A percentile compares a stretch with the other conserved stretches of the same genome.
Conservation (phyloP, 2,329 filamentous ascomycete genomes). For the Hymenoscyphus scutula region DNA sequence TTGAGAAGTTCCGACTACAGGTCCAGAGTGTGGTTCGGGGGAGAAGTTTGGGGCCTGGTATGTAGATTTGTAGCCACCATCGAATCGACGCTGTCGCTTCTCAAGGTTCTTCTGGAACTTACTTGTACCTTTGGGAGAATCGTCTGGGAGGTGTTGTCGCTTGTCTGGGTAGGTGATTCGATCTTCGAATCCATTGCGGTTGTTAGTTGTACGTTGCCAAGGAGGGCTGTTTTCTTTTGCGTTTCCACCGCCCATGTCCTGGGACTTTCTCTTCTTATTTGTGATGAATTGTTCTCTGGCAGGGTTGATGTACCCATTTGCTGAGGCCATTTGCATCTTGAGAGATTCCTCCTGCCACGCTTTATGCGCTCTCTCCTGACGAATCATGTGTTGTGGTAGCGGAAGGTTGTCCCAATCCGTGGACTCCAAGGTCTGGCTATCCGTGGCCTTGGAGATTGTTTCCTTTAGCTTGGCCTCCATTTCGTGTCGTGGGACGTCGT, state of each 20-base stretch:
- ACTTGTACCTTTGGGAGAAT: conserved; percentile 60
- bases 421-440: conserved; percentile 65
- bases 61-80: conserved; percentile 59
- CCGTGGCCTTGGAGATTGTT: conserved; percentile 79
- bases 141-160: conserved; percentile 46
- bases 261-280: conserved; percentile 78
- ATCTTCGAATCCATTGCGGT: conserved; percentile 59
- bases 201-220: conserved; percentile 69
- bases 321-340: conserved; percentile 23
- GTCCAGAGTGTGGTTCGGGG: conserved; percentile 58
- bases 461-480: conserved; percentile 83
- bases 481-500: conserved; percentile 61
- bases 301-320: conserved; percentile 23
- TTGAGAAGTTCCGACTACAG: conserved; percentile 82
- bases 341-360: conserved; percentile 34
- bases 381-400: conserved; percentile 79
- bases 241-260: conserved; percentile 55
- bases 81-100: conserved; percentile 85
- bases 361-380: conserved; percentile 59
- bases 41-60: conserved; percentile 51
- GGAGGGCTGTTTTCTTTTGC: conserved; percentile 56
- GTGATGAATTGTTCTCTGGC: conserved; percentile 34
- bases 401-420: conserved; percentile 83
- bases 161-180: conserved; percentile 58
- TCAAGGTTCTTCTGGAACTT: conserved; percentile 87